Conservation (phyloP, 352 stramenopile genomes). For the Phytophthora cactorum region DNA sequence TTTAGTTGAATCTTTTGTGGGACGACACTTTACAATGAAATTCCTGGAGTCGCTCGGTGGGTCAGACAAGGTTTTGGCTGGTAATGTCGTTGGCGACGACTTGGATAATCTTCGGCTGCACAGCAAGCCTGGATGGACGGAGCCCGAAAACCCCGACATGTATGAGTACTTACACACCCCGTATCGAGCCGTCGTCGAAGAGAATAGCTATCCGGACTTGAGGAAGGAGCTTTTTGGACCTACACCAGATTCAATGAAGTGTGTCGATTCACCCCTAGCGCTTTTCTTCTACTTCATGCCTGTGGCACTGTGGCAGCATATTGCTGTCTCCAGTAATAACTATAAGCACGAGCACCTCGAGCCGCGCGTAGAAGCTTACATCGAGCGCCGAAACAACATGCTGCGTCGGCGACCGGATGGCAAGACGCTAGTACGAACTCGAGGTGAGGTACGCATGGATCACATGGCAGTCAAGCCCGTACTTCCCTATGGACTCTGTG, state of each 20-base stretch:
- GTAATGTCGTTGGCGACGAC: too few relatives aligned
- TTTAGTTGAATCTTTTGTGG: too few relatives aligned
- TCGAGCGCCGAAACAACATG: constrained; percentile 1
- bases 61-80: too few relatives aligned
- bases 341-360: constrained; percentile 1
- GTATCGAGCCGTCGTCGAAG: neutral
- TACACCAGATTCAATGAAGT: too few relatives aligned
- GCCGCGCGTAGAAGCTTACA: constrained; percentile 2
- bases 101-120: too few relatives aligned
- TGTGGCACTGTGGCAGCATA: constrained; percentile 12
- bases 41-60: too few relatives aligned
- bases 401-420: neutral
- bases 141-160: too few relatives aligned
- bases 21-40: too few relatives aligned
- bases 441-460: neutral
- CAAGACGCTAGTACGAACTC: neutral
- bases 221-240: neutral
- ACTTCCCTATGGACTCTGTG: neutral
- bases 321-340: constrained; percentile 15
- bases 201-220: constrained; percentile 7
- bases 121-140: too few relatives aligned
- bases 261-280: constrained; percentile 1
- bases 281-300: constrained; percentile 14
- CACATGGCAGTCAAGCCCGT: constrained; percentile 3
- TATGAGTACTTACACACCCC: too few relatives aligned